These are phyloP conservation scores for Achaetomium macrosporum DNA, from an alignment of 2,329 filamentous ascomycete species.

Conservation along the genomic window DNA sequence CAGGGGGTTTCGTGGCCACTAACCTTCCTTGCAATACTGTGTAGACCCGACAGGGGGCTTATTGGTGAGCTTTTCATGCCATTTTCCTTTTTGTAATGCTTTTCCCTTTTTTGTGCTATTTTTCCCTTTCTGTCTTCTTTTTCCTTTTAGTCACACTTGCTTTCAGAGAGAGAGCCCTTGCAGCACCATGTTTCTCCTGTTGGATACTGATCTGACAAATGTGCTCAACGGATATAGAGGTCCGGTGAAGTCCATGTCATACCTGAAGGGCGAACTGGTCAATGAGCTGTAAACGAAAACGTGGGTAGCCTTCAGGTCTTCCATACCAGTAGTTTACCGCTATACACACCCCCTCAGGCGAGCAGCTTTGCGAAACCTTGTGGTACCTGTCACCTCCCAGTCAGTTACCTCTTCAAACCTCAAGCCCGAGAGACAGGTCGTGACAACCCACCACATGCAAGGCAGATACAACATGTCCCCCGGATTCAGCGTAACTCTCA, in stretches of 20 bases:
- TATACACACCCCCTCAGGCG: slow-evolving; percentile 64
- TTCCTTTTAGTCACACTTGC: no score
- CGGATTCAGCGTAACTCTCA: slow-evolving; percentile 62
- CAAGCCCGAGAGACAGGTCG: not conserved
- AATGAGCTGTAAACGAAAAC: not conserved
- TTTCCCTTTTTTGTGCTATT: no score
- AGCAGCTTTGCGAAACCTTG: slow-evolving; percentile 68
- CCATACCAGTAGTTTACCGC: slow-evolving; percentile 74
- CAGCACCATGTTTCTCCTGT: not conserved
- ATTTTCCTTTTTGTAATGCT: no score
- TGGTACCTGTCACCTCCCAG: slow-evolving; percentile 55
- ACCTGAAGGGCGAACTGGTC: slow-evolving; percentile 42
- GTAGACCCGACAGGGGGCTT: no score
- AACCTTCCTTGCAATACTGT: no score
- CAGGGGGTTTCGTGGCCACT: no score
- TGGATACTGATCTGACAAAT: slow-evolving; percentile 44
- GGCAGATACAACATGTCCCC: slow-evolving; percentile 81
- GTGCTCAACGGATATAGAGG: slow-evolving; percentile 57
- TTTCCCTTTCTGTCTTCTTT: no score
- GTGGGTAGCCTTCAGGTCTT: slow-evolving; percentile 16
- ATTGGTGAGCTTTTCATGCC: no score
- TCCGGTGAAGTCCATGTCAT: slow-evolving; percentile 72
- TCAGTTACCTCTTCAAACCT: not conserved
- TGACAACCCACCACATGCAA: slow-evolving; percentile 60
- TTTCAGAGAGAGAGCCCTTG: no score